Conservation (phyloP, 805 yeast species). For the Pichia sporocuriosa region DNA sequence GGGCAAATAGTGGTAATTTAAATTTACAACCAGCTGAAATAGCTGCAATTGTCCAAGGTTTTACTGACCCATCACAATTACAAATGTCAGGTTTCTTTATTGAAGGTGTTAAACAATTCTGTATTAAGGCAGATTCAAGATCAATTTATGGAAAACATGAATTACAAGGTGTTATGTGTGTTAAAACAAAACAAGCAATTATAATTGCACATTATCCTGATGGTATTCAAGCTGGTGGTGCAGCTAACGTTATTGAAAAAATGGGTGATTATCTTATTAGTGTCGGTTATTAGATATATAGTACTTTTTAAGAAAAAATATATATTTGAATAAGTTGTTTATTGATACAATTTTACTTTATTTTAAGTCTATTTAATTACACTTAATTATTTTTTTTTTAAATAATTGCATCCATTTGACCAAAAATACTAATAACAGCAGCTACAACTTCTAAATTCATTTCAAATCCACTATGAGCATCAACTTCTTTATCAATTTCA, state of each 20-base stretch:
- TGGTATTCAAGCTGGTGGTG: conserved; percentile 90
- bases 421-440: conserved; percentile 83
- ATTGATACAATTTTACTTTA: no score
- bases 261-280: conserved; percentile 91
- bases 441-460: conserved; percentile 83
- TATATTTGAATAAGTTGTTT: background rate
- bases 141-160: conserved; percentile 90
- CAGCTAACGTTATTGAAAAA: conserved; percentile 89
- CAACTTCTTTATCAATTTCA: conserved; percentile 45
- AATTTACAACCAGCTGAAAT: conserved; percentile 65
- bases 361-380: no score
- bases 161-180: conserved; percentile 82
- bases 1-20: conserved; percentile 81
- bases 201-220: conserved; percentile 91
- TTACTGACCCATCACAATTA: conserved; percentile 66
- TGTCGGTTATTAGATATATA: conserved; percentile 61
- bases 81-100: conserved; percentile 84
- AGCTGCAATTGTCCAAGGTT: conserved; percentile 67
- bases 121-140: conserved; percentile 84
- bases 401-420: conserved; percentile 86
- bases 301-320: background rate
- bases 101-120: conserved; percentile 79
- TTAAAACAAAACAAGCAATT: conserved; percentile 90
- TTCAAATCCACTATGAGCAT: conserved; percentile 42
- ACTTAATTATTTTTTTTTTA: no score